Evolutionary conservation across 768 basidiomycete genomes (phyloP).

Genomic region (Harrya chromipes): DNA sequence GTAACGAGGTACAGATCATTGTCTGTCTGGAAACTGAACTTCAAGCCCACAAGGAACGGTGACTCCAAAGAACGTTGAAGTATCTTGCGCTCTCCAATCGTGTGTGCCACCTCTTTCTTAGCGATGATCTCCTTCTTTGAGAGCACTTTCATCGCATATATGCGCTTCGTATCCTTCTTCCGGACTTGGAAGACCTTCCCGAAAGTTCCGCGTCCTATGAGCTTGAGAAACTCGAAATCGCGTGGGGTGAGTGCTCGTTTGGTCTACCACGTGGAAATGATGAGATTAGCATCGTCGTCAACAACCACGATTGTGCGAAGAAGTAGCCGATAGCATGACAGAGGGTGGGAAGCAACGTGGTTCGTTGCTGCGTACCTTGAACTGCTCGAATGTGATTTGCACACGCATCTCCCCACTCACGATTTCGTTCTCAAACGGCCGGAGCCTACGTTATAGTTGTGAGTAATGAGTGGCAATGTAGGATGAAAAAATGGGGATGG

Average conservation of each 20-base stretch:
- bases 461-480: slow-evolving; percentile 13
- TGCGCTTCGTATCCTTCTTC: slow-evolving; percentile 95
- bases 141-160: slow-evolving; percentile 99
- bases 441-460: slow-evolving; percentile 47
- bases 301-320: slow-evolving; percentile 24
- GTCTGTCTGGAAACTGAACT: slow-evolving; percentile 98
- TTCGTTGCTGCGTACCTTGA: slow-evolving; percentile 53
- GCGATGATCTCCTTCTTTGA: slow-evolving; percentile 99
- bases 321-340: slow-evolving; percentile 22
- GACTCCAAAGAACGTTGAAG: slow-evolving; percentile 89
- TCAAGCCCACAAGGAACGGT: slow-evolving; percentile 96
- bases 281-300: slow-evolving; percentile 17
- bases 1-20: slow-evolving; percentile 94
- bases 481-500: slow-evolving; percentile 8
- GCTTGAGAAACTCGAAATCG: slow-evolving; percentile 98
- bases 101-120: slow-evolving; percentile 99
- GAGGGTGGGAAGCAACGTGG: slow-evolving; percentile 23
- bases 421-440: slow-evolving; percentile 71
- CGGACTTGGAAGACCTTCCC: slow-evolving; percentile 99
- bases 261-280: slow-evolving; percentile 46
- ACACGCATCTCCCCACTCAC: slow-evolving; percentile 93
- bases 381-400: slow-evolving; percentile 90
- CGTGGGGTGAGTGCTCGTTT: slow-evolving; percentile 87
- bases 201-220: slow-evolving; percentile 97
- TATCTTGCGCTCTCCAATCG: slow-evolving; percentile 99